Evolutionary conservation across 352 stramenopile species (phyloP), one percentile per base, ranked within the genome.

Genomic region (Globisporangium emineosum): DNA sequence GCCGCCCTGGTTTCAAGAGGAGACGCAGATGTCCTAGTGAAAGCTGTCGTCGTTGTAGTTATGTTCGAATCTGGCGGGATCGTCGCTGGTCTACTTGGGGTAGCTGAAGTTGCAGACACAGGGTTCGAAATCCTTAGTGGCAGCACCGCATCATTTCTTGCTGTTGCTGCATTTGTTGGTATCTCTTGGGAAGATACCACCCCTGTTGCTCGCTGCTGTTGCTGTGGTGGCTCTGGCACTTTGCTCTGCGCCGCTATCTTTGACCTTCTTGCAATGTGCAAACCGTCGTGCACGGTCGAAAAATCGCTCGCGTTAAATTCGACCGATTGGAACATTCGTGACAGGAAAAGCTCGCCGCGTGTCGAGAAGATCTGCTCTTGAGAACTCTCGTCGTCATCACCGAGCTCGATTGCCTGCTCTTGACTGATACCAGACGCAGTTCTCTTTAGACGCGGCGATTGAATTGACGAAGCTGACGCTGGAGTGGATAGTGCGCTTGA

Each of bases 251-350:
- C 21, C 27, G 35, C 8, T 21, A 32, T n/a, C 19, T 47, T 54
- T 10, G 50, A 47, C 54, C 81, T 65, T 69, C 81, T 64, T 17
- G 79, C 78, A 8, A 77, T 57, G n/a, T 71, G 66, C 25, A 86
- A 35, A 0, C 73, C 76, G 51, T 87, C 71, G 5, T 69, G 66
- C 3, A 65, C 61, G 3, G 72, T 86, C 29, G 63, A 27, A 33
- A 88, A 90, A 59, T 90, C 81, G 17, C 60, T 57, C 10, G 35
- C 53, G 43, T 73, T 59, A 52, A 86, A 87, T 8, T 70, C 64
- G 6, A 87, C 57, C 7, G 62, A 52, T 3, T 80, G 65, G 27
- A 90, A 84, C 7, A 72, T 25, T 27, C 81, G 69, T 5, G 78
- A 79, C 64, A 74, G 69, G 35, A 78, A 81, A 30, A 66, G 52